Evolutionary conservation across 148 eudicot genomes (phyloP).

Genomic region (Spergularia marina): DNA sequence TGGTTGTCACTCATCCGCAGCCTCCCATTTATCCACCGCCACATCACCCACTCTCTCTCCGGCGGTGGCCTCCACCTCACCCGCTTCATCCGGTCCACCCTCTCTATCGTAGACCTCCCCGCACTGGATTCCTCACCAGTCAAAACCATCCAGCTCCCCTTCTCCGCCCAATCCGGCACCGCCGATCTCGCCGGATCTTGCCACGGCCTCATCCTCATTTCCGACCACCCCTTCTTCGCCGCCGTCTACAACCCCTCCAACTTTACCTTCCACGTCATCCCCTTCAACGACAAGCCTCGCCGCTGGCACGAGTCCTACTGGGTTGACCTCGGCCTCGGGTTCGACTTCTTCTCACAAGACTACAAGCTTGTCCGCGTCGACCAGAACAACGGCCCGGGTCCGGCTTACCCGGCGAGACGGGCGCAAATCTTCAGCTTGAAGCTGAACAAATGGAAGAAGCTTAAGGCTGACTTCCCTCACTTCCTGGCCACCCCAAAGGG

Average conservation of each 20-base stretch:
- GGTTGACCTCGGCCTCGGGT: neutral
- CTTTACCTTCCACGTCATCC: neutral
- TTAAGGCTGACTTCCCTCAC: neutral
- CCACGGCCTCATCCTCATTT: neutral
- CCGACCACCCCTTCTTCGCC: neutral
- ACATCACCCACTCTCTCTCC: neutral
- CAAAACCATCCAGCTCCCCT: neutral
- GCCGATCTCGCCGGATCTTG: neutral
- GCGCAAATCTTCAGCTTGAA: neutral
- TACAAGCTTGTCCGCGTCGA: neutral
- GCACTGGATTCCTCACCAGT: neutral
- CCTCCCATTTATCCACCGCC: neutral
- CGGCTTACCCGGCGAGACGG: neutral
- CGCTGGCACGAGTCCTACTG: neutral
- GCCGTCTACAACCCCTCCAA: constrained; percentile 4
- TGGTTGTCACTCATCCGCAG: neutral
- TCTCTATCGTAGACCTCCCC: neutral
- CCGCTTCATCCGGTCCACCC: neutral
- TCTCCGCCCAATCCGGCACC: neutral
- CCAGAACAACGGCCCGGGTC: neutral
- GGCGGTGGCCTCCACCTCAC: neutral
- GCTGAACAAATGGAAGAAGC: neutral
- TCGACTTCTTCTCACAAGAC: neutral
- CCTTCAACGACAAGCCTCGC: neutral
- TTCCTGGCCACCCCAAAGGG: neutral